A percentile compares a stretch with the other conserved stretches of the same genome.
These are phyloP conservation scores for Fusarium acutatum DNA, from an alignment of 2,329 filamentous ascomycete species.

Conservation along the genomic window DNA sequence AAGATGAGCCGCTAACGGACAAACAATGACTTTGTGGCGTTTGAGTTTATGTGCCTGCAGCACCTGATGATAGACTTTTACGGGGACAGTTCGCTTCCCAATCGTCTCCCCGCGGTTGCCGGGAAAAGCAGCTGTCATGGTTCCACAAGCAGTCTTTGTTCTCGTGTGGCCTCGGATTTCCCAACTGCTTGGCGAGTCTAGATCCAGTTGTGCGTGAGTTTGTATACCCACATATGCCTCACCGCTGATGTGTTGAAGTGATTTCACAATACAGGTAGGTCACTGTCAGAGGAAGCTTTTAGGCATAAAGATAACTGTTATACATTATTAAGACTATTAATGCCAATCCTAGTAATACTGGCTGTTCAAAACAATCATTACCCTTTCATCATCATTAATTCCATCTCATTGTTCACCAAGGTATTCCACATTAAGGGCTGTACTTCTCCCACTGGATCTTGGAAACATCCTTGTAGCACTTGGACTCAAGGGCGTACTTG, in stretches of 20 bases:
- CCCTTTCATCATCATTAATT: conserved; percentile 29
- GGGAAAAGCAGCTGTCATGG: not conserved
- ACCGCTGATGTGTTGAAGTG: not conserved
- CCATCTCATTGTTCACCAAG: not conserved
- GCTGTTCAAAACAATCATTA: conserved; percentile 26
- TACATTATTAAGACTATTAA: conserved; percentile 26
- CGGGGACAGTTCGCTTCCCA: not conserved
- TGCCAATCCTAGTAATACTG: conserved; percentile 17
- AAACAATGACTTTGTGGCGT: conserved; percentile 1
- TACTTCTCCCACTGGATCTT: conserved; percentile 41
- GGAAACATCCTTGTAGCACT: conserved; percentile 53
- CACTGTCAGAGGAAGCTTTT: not conserved
- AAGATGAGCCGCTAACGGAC: conserved; percentile 2
- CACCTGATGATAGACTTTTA: not conserved
- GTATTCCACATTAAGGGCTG: conserved; percentile 9
- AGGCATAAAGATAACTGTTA: conserved; percentile 8
- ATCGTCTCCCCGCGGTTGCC: not conserved
- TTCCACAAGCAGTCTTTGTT: conserved; percentile 4
- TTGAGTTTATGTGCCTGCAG: conserved; percentile 22
- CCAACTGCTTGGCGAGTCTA: conserved; percentile 4
- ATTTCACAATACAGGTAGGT: not conserved
- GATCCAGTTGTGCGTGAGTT: not conserved
- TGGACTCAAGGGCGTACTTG: conserved; percentile 47
- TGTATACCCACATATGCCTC: conserved; percentile 10
- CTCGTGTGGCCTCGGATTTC: not conserved